Evolutionary conservation across 1,284 basidiomycete genomes (phyloP).

Genomic region (Trametes sp.): DNA sequence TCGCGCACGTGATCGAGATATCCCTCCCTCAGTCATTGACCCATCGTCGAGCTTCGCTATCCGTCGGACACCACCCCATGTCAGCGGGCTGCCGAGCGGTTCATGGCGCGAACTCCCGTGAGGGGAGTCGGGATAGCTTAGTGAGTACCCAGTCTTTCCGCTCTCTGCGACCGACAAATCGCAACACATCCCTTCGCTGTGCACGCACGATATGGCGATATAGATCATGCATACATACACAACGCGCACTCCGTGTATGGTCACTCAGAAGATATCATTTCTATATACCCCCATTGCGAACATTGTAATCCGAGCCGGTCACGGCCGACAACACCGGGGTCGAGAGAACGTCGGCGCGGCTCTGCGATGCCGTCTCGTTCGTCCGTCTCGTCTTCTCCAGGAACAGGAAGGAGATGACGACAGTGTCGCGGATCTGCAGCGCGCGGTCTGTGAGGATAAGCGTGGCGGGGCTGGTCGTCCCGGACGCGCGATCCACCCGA

Average conservation of each 20-base stretch:
- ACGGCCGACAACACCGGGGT: conserved; percentile 13
- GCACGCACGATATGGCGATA: too few species aligned
- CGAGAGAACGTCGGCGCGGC: conserved; percentile 22
- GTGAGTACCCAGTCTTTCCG: too few species aligned
- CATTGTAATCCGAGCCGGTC: conserved; percentile 18
- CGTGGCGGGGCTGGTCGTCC: conserved; percentile 37
- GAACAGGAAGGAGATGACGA: conserved; percentile 50
- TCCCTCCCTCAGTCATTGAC: neutral
- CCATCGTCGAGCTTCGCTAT: too few species aligned
- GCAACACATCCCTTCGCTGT: too few species aligned
- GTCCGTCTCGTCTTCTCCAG: conserved; percentile 42
- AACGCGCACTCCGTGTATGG: neutral
- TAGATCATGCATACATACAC: neutral
- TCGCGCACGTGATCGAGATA: neutral
- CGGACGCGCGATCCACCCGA: conserved; percentile 32
- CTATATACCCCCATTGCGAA: conserved; percentile 19
- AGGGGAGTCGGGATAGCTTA: too few species aligned
- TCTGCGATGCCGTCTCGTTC: conserved; percentile 32
- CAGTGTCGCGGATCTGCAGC: conserved; percentile 45
- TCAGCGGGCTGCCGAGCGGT: too few species aligned
- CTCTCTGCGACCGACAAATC: too few species aligned
- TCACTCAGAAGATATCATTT: too few species aligned
- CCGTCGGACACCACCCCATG: too few species aligned
- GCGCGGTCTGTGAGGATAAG: conserved; percentile 46
- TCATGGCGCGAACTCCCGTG: too few species aligned